Evolutionary conservation across 1,284 basidiomycete species (phyloP).

Genomic region (Trametes hirsuta): DNA sequence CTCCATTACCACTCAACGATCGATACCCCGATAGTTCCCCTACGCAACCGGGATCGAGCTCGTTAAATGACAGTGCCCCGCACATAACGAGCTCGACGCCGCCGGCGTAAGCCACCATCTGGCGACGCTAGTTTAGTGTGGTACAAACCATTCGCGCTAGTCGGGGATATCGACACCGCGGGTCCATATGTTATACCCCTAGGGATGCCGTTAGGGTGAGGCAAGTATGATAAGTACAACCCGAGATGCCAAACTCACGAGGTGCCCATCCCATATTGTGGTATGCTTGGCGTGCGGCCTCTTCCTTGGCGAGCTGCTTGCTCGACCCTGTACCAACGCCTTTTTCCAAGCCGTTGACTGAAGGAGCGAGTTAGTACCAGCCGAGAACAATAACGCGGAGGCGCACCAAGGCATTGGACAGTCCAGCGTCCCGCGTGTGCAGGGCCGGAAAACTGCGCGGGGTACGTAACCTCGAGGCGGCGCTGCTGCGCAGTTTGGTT

Average conservation of each 20-base stretch:
- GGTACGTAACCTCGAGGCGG: slow-evolving; percentile 61
- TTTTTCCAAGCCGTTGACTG: slow-evolving; percentile 70
- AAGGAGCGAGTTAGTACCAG: background rate
- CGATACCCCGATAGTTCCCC: background rate
- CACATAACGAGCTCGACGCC: background rate
- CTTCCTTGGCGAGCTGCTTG: slow-evolving; percentile 76
- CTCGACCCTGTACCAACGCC: slow-evolving; percentile 61
- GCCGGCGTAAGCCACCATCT: background rate
- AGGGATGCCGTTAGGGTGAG: too few relatives aligned
- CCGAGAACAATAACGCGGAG: background rate
- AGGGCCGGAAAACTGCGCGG: slow-evolving; percentile 59
- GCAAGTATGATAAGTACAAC: background rate
- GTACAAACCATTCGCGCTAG: slow-evolving; percentile 2
- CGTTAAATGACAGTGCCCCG: background rate
- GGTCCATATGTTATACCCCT: too few relatives aligned
- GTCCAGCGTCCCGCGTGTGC: slow-evolving; percentile 68
- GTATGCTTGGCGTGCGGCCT: slow-evolving; percentile 70
- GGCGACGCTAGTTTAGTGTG: slow-evolving; percentile 6
- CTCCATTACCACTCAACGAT: slow-evolving; percentile 7
- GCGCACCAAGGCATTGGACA: slow-evolving; percentile 53
- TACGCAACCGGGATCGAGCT: background rate
- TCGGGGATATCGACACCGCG: background rate
- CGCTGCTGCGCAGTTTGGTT: slow-evolving; percentile 73
- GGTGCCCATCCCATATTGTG: slow-evolving; percentile 71
- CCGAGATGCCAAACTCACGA: slow-evolving; percentile 23